Evolutionary conservation across 768 basidiomycete genomes (phyloP).

Genomic region (Kwoniella dejecticola): DNA sequence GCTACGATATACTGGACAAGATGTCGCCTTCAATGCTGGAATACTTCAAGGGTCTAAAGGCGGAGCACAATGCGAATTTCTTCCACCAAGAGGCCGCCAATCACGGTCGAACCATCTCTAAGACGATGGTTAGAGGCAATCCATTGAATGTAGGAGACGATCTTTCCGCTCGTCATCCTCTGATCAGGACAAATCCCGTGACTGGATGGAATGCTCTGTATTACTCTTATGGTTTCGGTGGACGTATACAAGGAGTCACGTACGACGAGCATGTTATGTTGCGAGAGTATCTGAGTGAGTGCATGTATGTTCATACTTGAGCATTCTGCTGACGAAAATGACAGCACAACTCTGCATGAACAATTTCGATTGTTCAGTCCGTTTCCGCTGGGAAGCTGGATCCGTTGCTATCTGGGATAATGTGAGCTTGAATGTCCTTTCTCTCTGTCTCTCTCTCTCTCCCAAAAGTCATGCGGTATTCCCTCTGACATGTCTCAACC

Average conservation of each 20-base stretch:
- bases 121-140: slow-evolving; percentile 45
- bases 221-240: slow-evolving; percentile 41
- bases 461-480: not conserved
- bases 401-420: slow-evolving; percentile 68
- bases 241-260: slow-evolving; percentile 50
- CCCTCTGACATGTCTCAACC: not conserved
- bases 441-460: too few species aligned
- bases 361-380: slow-evolving; percentile 62
- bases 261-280: slow-evolving; percentile 61
- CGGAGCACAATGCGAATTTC: slow-evolving; percentile 53
- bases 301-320: slow-evolving; percentile 57
- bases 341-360: slow-evolving; percentile 34
- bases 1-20: slow-evolving; percentile 50
- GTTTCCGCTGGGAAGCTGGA: slow-evolving; percentile 61
- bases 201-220: slow-evolving; percentile 51
- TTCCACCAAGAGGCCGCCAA: slow-evolving; percentile 51
- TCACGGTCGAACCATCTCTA: slow-evolving; percentile 45
- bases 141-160: slow-evolving; percentile 54
- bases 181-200: slow-evolving; percentile 51
- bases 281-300: slow-evolving; percentile 16
- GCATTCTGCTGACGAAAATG: not conserved
- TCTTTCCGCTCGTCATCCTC: slow-evolving; percentile 51
- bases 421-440: slow-evolving; percentile 9
- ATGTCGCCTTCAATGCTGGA: slow-evolving; percentile 46
- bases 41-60: slow-evolving; percentile 53